Percentiles rank a stretch among this genome's conserved stretches.
Evolutionary conservation across 345 rosid species (phyloP).

Genomic region (Eucalyptus cloeziana): DNA sequence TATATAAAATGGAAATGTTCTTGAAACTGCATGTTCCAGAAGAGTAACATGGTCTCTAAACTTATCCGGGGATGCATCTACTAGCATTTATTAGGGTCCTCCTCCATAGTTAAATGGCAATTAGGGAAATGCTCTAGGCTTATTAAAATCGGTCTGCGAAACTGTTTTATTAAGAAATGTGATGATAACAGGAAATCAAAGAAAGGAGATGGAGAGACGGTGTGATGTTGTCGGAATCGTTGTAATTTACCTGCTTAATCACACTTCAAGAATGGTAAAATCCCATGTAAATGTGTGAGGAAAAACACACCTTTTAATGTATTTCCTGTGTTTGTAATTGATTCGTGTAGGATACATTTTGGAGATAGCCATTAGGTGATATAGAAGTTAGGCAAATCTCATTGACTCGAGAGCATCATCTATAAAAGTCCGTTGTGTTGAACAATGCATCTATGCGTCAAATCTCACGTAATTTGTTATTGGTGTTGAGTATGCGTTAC

Average conservation of each 20-base stretch:
- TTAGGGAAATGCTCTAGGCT: not conserved
- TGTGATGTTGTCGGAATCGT: not conserved
- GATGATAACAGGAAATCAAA: not conserved
- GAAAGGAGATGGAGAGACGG: not conserved
- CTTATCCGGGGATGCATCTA: not conserved
- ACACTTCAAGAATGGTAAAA: not conserved
- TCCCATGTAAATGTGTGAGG: not conserved
- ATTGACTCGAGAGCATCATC: not conserved
- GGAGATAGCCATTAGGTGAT: not conserved
- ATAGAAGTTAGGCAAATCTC: not conserved
- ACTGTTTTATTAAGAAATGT: not conserved
- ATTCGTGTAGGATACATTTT: not conserved
- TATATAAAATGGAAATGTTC: not conserved
- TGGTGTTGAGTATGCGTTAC: not conserved
- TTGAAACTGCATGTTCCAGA: not conserved
- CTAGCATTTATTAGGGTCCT: not conserved
- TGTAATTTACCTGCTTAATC: not conserved
- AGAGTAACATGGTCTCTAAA: not conserved
- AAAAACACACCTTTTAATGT: not conserved
- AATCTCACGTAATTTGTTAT: not conserved
- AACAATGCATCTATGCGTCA: not conserved
- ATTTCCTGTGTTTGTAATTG: accelerated
- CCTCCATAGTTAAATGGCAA: not conserved
- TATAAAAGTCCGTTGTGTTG: accelerated
- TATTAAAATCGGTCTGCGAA: not conserved